Conservation (phyloP, 2,329 filamentous ascomycete genomes). For the Cordyceps farinosa region DNA sequence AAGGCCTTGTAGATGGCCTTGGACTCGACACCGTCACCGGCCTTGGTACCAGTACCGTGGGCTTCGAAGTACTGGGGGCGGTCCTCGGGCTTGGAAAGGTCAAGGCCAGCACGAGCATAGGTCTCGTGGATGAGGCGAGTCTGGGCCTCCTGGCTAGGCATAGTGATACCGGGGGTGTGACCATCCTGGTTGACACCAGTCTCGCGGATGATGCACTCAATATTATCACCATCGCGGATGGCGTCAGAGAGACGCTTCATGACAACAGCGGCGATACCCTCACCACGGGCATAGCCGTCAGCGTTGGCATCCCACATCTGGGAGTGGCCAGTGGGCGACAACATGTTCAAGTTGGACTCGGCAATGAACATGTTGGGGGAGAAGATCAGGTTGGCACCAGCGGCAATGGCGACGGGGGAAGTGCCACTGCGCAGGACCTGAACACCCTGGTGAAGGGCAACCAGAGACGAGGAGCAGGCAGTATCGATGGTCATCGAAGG, state of each 20-base stretch:
- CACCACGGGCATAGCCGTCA: slow-evolving; percentile 51
- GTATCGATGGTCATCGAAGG: slow-evolving; percentile 35
- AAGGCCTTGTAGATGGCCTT: slow-evolving; percentile 43
- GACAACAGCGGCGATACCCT: slow-evolving; percentile 45
- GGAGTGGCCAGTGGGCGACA: slow-evolving; percentile 34
- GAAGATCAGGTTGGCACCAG: slow-evolving; percentile 27
- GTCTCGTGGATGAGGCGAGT: slow-evolving; percentile 35
- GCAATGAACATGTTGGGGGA: slow-evolving; percentile 23
- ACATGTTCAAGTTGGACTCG: slow-evolving; percentile 43
- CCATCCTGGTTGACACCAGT: slow-evolving; percentile 53
- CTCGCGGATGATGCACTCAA: slow-evolving; percentile 45
- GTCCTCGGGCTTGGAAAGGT: slow-evolving; percentile 27
- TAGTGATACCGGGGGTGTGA: slow-evolving; percentile 51
- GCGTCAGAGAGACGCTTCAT: slow-evolving; percentile 46
- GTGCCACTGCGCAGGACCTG: slow-evolving; percentile 29
- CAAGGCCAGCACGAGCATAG: slow-evolving; percentile 37
- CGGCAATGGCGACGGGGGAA: slow-evolving; percentile 39
- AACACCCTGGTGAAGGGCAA: slow-evolving; percentile 32
- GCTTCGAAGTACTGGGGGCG: slow-evolving; percentile 42
- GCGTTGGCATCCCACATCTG: slow-evolving; percentile 42
- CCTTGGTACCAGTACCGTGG: slow-evolving; percentile 30
- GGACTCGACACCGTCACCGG: slow-evolving; percentile 50
- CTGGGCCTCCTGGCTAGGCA: slow-evolving; percentile 46
- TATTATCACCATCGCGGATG: slow-evolving; percentile 48
- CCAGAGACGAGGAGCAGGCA: slow-evolving; percentile 33